phyloP scores from a whole-genome alignment of 2,329 filamentous ascomycete species.

The Aspergillus flavus region DNA sequence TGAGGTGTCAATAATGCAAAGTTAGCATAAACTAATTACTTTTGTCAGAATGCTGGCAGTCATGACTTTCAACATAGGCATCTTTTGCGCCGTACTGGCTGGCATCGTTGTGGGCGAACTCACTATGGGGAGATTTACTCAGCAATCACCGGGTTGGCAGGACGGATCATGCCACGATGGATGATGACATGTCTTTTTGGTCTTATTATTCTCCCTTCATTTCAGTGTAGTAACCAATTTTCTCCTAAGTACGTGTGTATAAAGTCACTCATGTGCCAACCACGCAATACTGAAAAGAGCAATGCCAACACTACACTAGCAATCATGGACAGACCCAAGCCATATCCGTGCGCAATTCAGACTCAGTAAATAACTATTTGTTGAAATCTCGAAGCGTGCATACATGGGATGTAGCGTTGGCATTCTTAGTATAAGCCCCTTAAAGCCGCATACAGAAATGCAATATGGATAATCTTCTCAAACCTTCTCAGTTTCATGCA shows the following conservation, averaged over 20 bases:
- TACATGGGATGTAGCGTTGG: not conserved
- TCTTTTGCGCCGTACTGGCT: conserved; percentile 14
- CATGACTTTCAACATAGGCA: conserved; percentile 19
- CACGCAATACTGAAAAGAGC: not conserved
- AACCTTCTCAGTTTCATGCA: not conserved
- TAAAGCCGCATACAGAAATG: not conserved
- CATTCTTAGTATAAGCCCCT: not conserved
- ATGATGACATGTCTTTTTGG: not conserved
- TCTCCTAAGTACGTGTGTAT: not conserved
- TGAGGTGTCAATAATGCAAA: not conserved
- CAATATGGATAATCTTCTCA: not conserved
- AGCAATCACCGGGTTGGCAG: conserved; percentile 8
- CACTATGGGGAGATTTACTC: conserved; percentile 14
- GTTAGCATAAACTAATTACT: not conserved
- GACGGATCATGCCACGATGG: conserved; percentile 15
- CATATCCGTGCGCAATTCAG: not conserved
- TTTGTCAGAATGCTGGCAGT: conserved; percentile 17
- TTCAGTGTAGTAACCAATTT: not conserved
- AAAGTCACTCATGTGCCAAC: not conserved
- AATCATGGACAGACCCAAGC: not conserved
- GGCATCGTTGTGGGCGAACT: conserved; percentile 15
- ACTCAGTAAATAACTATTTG: not conserved
- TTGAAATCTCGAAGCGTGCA: not conserved
- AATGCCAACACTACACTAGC: not conserved
- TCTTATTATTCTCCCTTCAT: not conserved